Evolutionary conservation across 1,284 basidiomycete species (phyloP), one percentile per base, ranked within the genome.

Genomic region (Trichosporon asahii): DNA sequence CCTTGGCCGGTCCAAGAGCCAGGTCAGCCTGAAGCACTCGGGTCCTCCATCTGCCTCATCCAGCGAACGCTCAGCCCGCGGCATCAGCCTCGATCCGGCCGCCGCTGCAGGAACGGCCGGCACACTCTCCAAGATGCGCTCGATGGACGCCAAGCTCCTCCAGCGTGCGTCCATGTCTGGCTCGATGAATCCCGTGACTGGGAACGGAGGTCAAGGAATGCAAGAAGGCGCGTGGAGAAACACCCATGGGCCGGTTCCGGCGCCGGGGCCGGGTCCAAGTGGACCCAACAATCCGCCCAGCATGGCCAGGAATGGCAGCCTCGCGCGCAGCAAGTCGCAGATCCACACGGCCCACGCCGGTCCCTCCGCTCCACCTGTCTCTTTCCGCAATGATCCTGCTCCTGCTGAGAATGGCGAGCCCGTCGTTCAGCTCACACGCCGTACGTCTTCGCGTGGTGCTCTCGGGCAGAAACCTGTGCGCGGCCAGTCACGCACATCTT

Each of bases 81-180:
- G 57, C 14, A 14, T 61, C 57, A 33, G 29, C 57, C 57, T 61
- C 57, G 57, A 61, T 18, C 57, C 57, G 29, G 15, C 29, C 27
- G 18, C 29, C 12, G 25, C 55, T 18, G 55, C 55, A 2, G 25
- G 53, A 12, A 31, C 57, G 4, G 29, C 57, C 29, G 29, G 57
- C 29, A 61, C 57, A 6, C 57, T 61, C 1, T 33, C 27, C 57
- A 61, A 61, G 57, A 61, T 33, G 29, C 57, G 57, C 18, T 61
- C 57, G 57, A 61, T 61, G 57, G 57, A 61, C 29, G 57, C 57
- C 4, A 61, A 60, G 27, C 55, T 61, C 18, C 57, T 61, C 57
- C 57, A 61, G 57, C 57, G 57, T 9, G 57, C 57, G 29, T 61
- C 57, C 18, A 61, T 61, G 57, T 33, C 57, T 29, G 57, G 57